Evolutionary conservation across 73 alveolate species (phyloP), one percentile per base, ranked within the genome.

Genomic region (Paramecium sexaurelia): DNA sequence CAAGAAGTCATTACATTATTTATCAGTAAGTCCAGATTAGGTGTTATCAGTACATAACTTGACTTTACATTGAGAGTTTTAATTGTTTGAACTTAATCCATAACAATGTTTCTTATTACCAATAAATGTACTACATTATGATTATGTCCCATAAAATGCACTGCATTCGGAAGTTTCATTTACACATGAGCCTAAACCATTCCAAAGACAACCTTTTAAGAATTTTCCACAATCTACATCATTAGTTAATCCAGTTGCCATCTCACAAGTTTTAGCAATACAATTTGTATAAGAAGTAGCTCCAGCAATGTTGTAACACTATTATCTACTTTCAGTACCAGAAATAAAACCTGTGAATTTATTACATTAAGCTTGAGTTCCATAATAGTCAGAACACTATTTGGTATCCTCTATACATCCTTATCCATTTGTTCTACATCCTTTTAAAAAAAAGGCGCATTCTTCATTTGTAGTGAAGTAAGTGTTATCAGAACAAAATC

Each of bases 401-500:
- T 26, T 32, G 5, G 43, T 29, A 29, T 32, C 83, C 11, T 78
- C 90, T 7, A 78, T 43, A 11, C 90, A 78, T 9, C 90, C 90
- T 29, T 22, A 8, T 3, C 90, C 90, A 39, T 37, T 78, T 1
- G 90, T 78, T 78, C 40, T 20, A 32, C 90, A 78, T 0, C 73
- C 73, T 43, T 37, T 78, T 41, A 24, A 19, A 40, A 78, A 41
- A 13, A 19, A 24, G 32, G 39, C 41, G 41, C 90, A 78, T 29
- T 24, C 69, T 78, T 26, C 71, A 78, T 78, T 47, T n/a, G 90
- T 78, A 0, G 90, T 78, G 29, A 39, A 41, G 5, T 17, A 17
- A 7, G 66, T 17, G 43, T 71, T 37, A 71, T 73, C 87, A 37
- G 66, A 35, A 37, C 87, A 73, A 22, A 35, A 35, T 19, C 90